Evolutionary conservation across 495 filamentous ascomycete species (phyloP), one percentile per base, ranked within the genome.

Genomic region (Penicillium malachiteum): DNA sequence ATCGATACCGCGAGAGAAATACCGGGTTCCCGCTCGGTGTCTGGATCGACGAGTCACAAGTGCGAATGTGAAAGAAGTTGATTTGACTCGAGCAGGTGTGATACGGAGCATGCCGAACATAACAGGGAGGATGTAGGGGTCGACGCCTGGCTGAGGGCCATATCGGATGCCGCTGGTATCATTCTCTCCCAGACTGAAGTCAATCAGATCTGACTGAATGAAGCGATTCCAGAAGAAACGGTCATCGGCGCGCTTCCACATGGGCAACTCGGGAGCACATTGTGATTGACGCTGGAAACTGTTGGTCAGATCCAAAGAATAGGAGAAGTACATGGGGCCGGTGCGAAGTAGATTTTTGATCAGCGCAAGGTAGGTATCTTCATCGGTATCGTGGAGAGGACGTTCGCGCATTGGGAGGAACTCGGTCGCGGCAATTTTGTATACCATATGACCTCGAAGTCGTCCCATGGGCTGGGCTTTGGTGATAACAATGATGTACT

Each of bases 201-300:
- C 83, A 57, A 98, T 97, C 44, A 98, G 72, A 59, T 97, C 93
- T 3, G 87, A 86, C 69, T 92, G 89, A 45, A 97, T 77, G 65
- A 96, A 95, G 49, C 86, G 84, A 69, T 98, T 98, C 93, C 93
- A 98, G 79, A 96, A 98, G 77, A 98, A 97, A 49, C 94, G 87
- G 62, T 98, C 92, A 72, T 98, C 94, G 50, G 95, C 89, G 55
- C 91, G 77, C 72, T 88, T 85, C 94, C 94, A 98, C 50, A 97
- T 76, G 10, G 94, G 92, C 48, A 78, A 75, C 33, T 79, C 78
- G 17, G 73, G 62, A 58, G 96, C 83, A 18, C 79, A 74, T 52
- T 90, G 83, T 2, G 90, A 81, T 71, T 97, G 94, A 48, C 95
- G 82, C 72, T 98, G 94, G 73, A 96, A 95, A 69, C 81, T 90